phyloP scores from a whole-genome alignment of 2,329 filamentous ascomycete genomes.

The Venturia carpophila region DNA sequence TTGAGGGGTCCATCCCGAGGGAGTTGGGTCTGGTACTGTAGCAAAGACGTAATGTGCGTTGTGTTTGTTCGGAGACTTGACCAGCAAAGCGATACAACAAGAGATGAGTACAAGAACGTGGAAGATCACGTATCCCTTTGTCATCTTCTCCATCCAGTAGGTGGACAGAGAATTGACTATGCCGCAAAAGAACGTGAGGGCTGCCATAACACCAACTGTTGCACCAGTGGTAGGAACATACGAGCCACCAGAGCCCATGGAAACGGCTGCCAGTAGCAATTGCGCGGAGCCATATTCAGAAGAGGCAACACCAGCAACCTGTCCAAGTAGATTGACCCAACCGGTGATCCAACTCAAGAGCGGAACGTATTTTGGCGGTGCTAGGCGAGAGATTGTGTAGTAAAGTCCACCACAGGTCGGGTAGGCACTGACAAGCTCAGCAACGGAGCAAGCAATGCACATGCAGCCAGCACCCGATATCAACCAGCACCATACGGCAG shows the following conservation, averaged over 20 bases:
- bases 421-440: conserved; percentile 51
- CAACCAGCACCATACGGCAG: conserved; percentile 52
- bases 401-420: conserved; percentile 50
- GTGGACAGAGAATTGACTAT: conserved; percentile 46
- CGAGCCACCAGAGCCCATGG: conserved; percentile 42
- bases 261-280: conserved; percentile 49
- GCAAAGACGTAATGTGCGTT: conserved; percentile 48
- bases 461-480: conserved; percentile 50
- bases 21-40: conserved; percentile 37
- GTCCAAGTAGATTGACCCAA: conserved; percentile 42
- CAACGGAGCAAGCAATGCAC: conserved; percentile 47
- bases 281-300: conserved; percentile 51
- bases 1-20: conserved; percentile 46
- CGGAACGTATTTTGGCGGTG: conserved; percentile 41
- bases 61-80: conserved; percentile 45
- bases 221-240: conserved; percentile 41
- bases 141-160: conserved; percentile 52
- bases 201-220: conserved; percentile 50
- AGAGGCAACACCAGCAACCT: conserved; percentile 48
- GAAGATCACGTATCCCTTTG: conserved; percentile 51
- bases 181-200: conserved; percentile 40
- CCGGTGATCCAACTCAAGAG: conserved; percentile 43
- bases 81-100: conserved; percentile 46
- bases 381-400: conserved; percentile 49
- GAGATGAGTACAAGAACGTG: conserved; percentile 46